Percentiles rank a stretch among this genome's conserved stretches.
These are phyloP conservation scores for Cyclotella baltica DNA, from an alignment of 108 stramenopile species.

Conservation along the genomic window DNA sequence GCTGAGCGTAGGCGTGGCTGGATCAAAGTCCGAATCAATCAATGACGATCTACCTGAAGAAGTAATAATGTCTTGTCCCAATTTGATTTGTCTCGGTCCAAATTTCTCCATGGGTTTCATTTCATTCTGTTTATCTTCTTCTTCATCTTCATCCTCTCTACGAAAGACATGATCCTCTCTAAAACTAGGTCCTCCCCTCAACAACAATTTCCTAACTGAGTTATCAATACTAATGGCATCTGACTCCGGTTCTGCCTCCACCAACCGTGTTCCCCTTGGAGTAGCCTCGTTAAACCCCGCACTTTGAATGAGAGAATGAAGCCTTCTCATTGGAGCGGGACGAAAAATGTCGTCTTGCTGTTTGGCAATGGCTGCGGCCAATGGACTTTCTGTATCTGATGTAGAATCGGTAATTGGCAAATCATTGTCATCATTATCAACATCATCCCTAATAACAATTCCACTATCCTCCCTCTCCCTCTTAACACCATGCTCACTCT, in stretches of 20 bases:
- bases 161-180: constrained; percentile 48
- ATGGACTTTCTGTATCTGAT: too few relatives aligned
- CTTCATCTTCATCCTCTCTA: constrained; percentile 17
- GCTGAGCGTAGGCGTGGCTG: not conserved
- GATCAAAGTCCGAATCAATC: not conserved
- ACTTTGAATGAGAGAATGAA: constrained; percentile 4
- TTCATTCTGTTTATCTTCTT: constrained; percentile 6
- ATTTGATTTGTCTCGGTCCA: too few relatives aligned
- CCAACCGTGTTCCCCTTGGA: not conserved
- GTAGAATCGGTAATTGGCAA: not conserved
- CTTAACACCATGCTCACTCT: not conserved
- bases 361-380: too few relatives aligned
- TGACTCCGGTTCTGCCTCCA: not conserved
- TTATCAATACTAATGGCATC: constrained; percentile 26
- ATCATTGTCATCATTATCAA: not conserved
- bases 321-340: not conserved
- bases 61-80: not conserved
- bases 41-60: not conserved
- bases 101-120: not conserved
- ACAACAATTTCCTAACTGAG: constrained; percentile 41
- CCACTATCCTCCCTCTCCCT: too few relatives aligned
- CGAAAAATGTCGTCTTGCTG: constrained; percentile 43
- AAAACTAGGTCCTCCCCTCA: constrained; percentile 47
- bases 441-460: not conserved
- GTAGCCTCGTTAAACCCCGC: not conserved